Conservation (phyloP, 2,329 filamentous ascomycete species). For the Dactylellina cionopaga region DNA sequence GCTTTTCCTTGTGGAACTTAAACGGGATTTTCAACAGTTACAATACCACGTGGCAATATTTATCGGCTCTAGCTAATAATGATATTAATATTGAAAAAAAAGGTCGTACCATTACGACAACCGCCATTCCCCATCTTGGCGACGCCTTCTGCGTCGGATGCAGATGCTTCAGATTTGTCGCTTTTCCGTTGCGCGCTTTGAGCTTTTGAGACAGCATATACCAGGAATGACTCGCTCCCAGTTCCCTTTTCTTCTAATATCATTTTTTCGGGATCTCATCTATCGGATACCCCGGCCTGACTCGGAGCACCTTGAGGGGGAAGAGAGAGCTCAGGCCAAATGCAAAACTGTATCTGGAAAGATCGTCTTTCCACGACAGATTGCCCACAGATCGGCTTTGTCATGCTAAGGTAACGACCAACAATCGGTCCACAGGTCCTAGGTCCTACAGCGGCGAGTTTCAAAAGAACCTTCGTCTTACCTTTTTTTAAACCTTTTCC, state of each 20-base stretch:
- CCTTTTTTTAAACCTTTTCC: background rate
- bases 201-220: constrained; percentile 1
- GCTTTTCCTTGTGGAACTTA: constrained; percentile 23
- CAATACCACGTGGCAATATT: constrained; percentile 49
- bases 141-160: constrained; percentile 38
- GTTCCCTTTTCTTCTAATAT: too few relatives aligned
- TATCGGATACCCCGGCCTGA: constrained; percentile 36
- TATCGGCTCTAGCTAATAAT: constrained; percentile 1
- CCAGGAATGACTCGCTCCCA: constrained; percentile 32
- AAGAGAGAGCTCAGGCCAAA: constrained; percentile 21
- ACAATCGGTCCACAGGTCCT: background rate
- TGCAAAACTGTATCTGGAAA: constrained; percentile 9
- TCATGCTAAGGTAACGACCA: background rate
- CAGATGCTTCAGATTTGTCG: constrained; percentile 13
- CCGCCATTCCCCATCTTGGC: constrained; percentile 1
- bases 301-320: constrained; percentile 3
- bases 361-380: constrained; percentile 28
- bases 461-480: background rate
- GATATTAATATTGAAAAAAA: constrained; percentile 22
- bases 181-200: background rate
- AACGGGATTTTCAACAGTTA: constrained; percentile 23
- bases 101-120: constrained; percentile 1
- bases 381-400: constrained; percentile 13
- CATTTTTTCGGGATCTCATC: too few relatives aligned
- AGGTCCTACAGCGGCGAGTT: background rate